Conservation (phyloP, 305 asterid genomes). For the Solanum hybrid region DNA sequence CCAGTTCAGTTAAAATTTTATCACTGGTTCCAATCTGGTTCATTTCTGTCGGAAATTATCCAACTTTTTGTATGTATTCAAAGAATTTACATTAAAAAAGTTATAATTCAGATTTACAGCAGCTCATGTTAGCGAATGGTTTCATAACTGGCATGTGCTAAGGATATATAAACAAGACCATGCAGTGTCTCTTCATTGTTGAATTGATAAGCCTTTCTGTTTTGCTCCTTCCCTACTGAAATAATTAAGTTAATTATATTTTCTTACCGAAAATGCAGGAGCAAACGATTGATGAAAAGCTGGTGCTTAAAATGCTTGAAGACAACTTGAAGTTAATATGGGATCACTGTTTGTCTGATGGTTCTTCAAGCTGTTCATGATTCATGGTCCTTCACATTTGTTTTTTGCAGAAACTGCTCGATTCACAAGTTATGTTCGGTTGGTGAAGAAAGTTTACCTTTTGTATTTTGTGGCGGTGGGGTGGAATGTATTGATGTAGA, state of each 20-base stretch:
- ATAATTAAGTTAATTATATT: neutral
- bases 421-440: too few species aligned
- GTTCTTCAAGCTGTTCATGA: conserved; percentile 2
- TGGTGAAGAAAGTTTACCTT: too few species aligned
- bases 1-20: neutral
- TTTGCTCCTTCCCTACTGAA: neutral
- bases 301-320: conserved; percentile 21
- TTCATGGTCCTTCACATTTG: neutral
- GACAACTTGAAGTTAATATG: conserved; percentile 33
- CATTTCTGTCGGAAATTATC: neutral
- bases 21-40: neutral
- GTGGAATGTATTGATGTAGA: neutral
- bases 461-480: too few species aligned
- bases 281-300: conserved; percentile 10
- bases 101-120: neutral
- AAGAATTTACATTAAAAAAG: neutral
- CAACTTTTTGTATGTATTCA: neutral
- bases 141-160: neutral
- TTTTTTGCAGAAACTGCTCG: too few species aligned
- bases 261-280: conserved; percentile 23
- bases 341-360: conserved; percentile 23
- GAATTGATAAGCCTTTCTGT: neutral
- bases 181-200: neutral
- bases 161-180: neutral
- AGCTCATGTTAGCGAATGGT: neutral